Base-by-base conservation (phyloP, 768 basidiomycete genomes). In the Chalciporus pseudorubinellus region DNA sequence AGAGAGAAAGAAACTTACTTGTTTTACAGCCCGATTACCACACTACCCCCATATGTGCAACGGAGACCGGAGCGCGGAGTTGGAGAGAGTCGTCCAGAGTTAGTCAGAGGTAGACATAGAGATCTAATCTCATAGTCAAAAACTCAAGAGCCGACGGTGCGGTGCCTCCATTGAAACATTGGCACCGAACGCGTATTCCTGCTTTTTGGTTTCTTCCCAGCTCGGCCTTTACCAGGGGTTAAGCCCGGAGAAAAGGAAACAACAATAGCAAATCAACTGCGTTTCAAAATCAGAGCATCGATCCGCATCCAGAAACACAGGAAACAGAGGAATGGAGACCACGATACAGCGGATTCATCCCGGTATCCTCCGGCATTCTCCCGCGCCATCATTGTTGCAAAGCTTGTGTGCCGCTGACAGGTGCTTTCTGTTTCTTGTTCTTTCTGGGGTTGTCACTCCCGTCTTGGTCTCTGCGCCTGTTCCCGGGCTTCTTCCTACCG, bases 41-140 rank as follows among this genome's bases (percentile, higher is more conserved):
- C 64, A 16, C 51, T 65, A 62, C 41, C 64, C 21, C 64, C 57
- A 39, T 58, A 56, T 48, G 52, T 50, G 20, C 36, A 43, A 6
- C 51, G 48, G 61, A 48, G 49, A 34, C 38, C 43, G 34, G 46
- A 44, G 31, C 52, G 36, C 36, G 44, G 50, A 24, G 28, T 42
- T 41, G 7, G 18, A 6, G 16, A 36, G 34, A 36, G 34, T 16
- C 3, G 14, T 4, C 3, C 28, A 29, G n/a, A n/a, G n/a, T n/a
- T n/a, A n/a, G n/a, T n/a, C n/a, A n/a, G n/a, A n/a, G n/a, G n/a
- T n/a, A n/a, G n/a, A n/a, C n/a, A n/a, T n/a, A n/a, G n/a, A n/a
- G 52, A 63, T 60, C 58, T 29, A 28, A 66, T 56, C 55, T 56
- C 22, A 19, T 47, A 53, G 56, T 53, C 51, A 61, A 63, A 61